Evolutionary conservation across 2,329 filamentous ascomycete species (phyloP).

Genomic region (Dactylellina sp.): DNA sequence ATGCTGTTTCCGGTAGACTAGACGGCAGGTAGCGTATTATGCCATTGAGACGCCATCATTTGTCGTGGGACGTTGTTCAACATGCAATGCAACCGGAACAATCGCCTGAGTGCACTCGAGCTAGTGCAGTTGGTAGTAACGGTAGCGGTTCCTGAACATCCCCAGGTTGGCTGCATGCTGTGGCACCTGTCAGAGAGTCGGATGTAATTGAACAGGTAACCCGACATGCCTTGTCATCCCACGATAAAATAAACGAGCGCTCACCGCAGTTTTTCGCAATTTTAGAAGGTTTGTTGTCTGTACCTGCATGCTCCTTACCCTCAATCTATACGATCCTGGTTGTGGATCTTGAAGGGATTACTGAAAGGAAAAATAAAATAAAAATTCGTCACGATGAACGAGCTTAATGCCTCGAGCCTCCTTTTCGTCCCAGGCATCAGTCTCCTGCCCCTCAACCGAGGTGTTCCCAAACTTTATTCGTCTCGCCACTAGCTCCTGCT

Average conservation of each 20-base stretch:
- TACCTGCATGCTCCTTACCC: not conserved
- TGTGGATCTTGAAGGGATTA: not conserved
- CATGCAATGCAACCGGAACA: conserved; percentile 15
- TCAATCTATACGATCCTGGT: not conserved
- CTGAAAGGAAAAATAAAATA: not conserved
- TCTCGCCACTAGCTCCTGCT: conserved; percentile 32
- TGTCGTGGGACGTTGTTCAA: conserved; percentile 43
- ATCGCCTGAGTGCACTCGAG: no score
- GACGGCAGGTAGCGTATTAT: conserved; percentile 35
- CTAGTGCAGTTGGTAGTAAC: no score
- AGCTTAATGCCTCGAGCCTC: conserved; percentile 13
- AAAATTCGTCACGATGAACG: conserved; percentile 17
- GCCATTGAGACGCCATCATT: conserved; percentile 39
- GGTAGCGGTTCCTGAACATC: conserved; percentile 1
- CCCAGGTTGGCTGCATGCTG: conserved; percentile 33
- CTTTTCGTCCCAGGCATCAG: conserved; percentile 29
- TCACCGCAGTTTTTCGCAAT: not conserved
- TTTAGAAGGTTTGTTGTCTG: not conserved
- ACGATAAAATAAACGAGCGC: not conserved
- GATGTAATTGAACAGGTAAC: conserved; percentile 23
- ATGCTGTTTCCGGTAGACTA: conserved; percentile 21
- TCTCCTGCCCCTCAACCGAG: not conserved
- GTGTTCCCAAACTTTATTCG: conserved; percentile 36
- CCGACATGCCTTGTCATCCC: not conserved
- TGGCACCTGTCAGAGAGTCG: conserved; percentile 42